Base-by-base conservation (phyloP, 495 filamentous ascomycete species). In the Rhypophila decipiens region DNA sequence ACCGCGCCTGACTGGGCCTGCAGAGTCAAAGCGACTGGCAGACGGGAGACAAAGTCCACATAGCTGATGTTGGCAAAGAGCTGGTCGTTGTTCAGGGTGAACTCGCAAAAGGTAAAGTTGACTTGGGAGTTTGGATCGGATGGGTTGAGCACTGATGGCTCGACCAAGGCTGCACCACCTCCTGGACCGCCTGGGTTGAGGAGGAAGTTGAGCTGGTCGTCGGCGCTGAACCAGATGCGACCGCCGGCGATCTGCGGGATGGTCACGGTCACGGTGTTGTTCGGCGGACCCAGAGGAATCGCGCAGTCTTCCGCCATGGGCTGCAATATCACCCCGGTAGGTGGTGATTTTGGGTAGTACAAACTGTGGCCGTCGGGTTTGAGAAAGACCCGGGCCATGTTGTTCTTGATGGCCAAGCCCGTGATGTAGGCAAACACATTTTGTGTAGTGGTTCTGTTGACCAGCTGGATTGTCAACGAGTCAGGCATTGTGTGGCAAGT, bases 1-100 rank as follows among this genome's bases (percentile, higher is more conserved):
- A 70, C 73, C 1, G 49, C 47, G 13, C 78, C 81, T 3, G 65
- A 66, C 1, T 61, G 60, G 39, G 70, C 74, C 35, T 71, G 68
- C 5, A 90, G 67, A 5, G 79, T 71, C 49, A 90, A 66, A 8
- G 80, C 74, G 18, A 89, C 76, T 2, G 86, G 85, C 10, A 89
- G 57, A 42, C 76, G 74, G 17, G 57, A 58, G 29, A 86, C 80
- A 48, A 88, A 88, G 59, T 90, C 86, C 20, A 90, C 86, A 44
- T 86, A 85, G 49, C 71, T 81, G 58, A 89, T 86, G 55, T 90
- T 90, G 35, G 82, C 85, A 59, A 85, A 90, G 7, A 90, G 71
- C 69, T 88, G 82, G 23, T 66, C 63, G 44, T 60, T 60, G 59
- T 87, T 85, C 59, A 78, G 81, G 0, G 86, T 90, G 62, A 89